phyloP scores from a whole-genome alignment of 2,329 filamentous ascomycete genomes.

The Fonsecaea pugnacius region DNA sequence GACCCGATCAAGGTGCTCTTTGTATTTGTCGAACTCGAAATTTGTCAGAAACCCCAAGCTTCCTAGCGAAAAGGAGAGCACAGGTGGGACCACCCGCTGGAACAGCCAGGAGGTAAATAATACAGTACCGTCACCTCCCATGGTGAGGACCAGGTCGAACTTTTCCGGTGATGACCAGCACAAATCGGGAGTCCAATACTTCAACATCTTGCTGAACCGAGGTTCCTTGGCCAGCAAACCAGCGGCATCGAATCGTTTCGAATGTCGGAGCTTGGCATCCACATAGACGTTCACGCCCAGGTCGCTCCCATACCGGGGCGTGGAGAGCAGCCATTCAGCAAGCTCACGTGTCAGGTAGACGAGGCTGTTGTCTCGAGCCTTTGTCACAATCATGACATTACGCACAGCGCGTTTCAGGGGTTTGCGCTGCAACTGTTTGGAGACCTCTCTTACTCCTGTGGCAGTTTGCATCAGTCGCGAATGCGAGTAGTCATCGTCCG shows the following conservation, averaged over 20 bases:
- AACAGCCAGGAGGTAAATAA: constrained; percentile 97
- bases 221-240: constrained; percentile 74
- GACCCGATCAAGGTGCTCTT: constrained; percentile 80
- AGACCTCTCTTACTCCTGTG: constrained; percentile 91
- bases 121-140: constrained; percentile 95
- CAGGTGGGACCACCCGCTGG: constrained; percentile 90
- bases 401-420: constrained; percentile 89
- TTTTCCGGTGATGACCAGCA: constrained; percentile 93
- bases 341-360: constrained; percentile 88
- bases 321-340: constrained; percentile 82
- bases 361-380: constrained; percentile 91
- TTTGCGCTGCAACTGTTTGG: constrained; percentile 87
- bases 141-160: constrained; percentile 91
- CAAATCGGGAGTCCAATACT: constrained; percentile 94
- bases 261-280: constrained; percentile 88
- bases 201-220: constrained; percentile 80
- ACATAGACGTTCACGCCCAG: constrained; percentile 97
- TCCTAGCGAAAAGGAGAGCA: constrained; percentile 87
- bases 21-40: constrained; percentile 91
- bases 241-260: constrained; percentile 81
- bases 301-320: constrained; percentile 84
- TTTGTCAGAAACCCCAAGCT: constrained; percentile 95
- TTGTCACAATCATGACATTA: constrained; percentile 98
- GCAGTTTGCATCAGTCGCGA: constrained; percentile 93
- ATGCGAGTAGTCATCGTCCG: constrained; percentile 85